These are phyloP conservation scores for Myriosclerotinia curreyana DNA, from an alignment of 2,329 filamentous ascomycete species.

Conservation along the genomic window DNA sequence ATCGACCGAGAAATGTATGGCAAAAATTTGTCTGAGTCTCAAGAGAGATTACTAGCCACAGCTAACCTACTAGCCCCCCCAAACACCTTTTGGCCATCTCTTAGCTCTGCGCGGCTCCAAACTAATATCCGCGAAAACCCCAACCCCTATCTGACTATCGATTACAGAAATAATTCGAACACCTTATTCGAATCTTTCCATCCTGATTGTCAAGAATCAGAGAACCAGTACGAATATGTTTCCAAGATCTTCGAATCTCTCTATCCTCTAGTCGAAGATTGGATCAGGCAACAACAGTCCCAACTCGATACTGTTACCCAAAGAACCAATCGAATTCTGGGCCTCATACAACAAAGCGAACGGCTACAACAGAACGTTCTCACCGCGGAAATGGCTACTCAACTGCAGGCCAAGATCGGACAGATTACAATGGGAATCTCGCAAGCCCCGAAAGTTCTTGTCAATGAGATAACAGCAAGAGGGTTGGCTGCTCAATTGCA, in stretches of 20 bases:
- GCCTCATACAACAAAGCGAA: conserved; percentile 1
- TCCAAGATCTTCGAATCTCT: conserved; percentile 3
- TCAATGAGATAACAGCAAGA: neutral
- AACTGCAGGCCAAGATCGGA: neutral
- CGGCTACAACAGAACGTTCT: neutral
- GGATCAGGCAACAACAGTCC: conserved; percentile 3
- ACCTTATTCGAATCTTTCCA: neutral
- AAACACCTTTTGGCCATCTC: neutral
- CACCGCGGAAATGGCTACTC: neutral
- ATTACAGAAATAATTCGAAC: neutral
- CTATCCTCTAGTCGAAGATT: neutral
- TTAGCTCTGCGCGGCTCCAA: neutral
- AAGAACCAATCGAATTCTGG: neutral
- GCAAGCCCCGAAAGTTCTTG: neutral
- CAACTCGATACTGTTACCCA: neutral
- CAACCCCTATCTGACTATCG: neutral
- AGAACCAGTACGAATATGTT: neutral
- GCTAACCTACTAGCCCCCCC: neutral
- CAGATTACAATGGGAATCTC: neutral
- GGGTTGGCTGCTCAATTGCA: neutral
- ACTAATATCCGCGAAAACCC: neutral
- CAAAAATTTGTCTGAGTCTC: neutral
- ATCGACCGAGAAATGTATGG: neutral
- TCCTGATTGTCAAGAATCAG: neutral
- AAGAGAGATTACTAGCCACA: neutral